Percentiles rank a stretch among this genome's conserved stretches.
These are phyloP conservation scores for Corylus avellana DNA, from an alignment of 306 rosid species.

Conservation along the genomic window DNA sequence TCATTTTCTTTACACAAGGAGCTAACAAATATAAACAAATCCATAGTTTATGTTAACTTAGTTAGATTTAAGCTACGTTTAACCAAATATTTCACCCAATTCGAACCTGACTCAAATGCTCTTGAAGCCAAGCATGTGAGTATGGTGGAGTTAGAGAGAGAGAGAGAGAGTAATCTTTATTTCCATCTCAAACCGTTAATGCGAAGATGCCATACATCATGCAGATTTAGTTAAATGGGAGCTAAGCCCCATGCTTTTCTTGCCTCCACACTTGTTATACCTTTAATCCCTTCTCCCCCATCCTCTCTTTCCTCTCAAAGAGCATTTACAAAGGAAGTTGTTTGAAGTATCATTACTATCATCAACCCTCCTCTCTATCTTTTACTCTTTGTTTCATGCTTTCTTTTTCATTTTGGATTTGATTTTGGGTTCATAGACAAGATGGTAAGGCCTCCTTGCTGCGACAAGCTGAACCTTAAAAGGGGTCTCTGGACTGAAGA, in stretches of 20 bases:
- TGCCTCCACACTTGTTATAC: constrained; percentile 66
- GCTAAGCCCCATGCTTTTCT: constrained; percentile 59
- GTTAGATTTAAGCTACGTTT: constrained; percentile 50
- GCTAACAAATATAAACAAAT: constrained; percentile 32
- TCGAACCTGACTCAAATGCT: constrained; percentile 58
- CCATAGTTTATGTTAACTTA: constrained; percentile 27
- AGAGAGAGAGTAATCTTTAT: constrained; percentile 38
- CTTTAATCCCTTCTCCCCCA: constrained; percentile 47
- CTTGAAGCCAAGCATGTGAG: constrained; percentile 45
- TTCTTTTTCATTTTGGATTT: constrained; percentile 12
- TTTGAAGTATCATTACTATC: constrained; percentile 14
- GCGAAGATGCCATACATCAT: constrained; percentile 45
- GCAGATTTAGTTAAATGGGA: constrained; percentile 61
- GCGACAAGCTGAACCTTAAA: constrained; percentile 58
- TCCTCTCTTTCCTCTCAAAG: constrained; percentile 43
- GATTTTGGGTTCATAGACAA: constrained; percentile 22
- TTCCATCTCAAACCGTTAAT: constrained; percentile 29
- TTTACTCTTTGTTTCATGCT: constrained; percentile 13
- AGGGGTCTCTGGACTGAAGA: constrained; percentile 52
- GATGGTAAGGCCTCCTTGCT: constrained; percentile 64
- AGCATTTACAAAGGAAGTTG: constrained; percentile 34
- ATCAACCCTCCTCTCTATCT: background rate
- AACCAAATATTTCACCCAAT: constrained; percentile 71
- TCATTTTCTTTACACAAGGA: constrained; percentile 39
- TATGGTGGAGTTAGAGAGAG: constrained; percentile 19